Evolutionary conservation across 2,329 filamentous ascomycete species (phyloP), one percentile per base, ranked within the genome.

Genomic region (Raffaelea deltoideospora): DNA sequence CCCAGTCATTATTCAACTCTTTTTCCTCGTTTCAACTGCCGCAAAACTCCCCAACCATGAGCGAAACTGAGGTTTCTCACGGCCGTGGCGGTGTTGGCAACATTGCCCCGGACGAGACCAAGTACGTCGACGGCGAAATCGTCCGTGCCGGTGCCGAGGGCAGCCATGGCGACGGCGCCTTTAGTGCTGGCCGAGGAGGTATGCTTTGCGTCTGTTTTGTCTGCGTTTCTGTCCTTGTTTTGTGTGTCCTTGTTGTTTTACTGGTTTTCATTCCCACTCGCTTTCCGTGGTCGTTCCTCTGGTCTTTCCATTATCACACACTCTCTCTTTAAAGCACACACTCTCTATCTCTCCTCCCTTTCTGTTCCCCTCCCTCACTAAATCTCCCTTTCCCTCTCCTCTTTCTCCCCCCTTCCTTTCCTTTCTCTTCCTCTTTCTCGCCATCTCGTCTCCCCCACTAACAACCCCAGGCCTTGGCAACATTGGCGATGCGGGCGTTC

Each of bases 11-110:
- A 8, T 5, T 13, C 28, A 10, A 31, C 26, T 28, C 9, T 13
- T 9, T 30, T 11, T 33, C 30, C 18, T 11, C 9, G 30, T 21
- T 7, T 9, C 5, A 15, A 17, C 13, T 17, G 15, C 15, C 21
- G 6, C 27, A 18, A 15, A 17, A 11, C 21, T 10, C 7, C 21
- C 33, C n/a, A n/a, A 48, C 41, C 18, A 63, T 60, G 55, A 38
- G 52, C 23, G 47, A 47, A 13, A 46, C 57, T 36, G 68, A 73
- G 50, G 64, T 73, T 36, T 74, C 70, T 14, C 70, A 75, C 56
- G 71, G 71, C 46, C 67, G 71, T 43, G 71, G 71, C 41, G 71
- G 71, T 46, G 69, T 67, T 17, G 72, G 73, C 48, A 77, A 77
- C 54, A 73, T 77, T 53, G 64, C 61, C 43, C 52, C 56, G 24